phyloP scores from a whole-genome alignment of 208 protist genomes.

The Crithidia thermophila region DNA sequence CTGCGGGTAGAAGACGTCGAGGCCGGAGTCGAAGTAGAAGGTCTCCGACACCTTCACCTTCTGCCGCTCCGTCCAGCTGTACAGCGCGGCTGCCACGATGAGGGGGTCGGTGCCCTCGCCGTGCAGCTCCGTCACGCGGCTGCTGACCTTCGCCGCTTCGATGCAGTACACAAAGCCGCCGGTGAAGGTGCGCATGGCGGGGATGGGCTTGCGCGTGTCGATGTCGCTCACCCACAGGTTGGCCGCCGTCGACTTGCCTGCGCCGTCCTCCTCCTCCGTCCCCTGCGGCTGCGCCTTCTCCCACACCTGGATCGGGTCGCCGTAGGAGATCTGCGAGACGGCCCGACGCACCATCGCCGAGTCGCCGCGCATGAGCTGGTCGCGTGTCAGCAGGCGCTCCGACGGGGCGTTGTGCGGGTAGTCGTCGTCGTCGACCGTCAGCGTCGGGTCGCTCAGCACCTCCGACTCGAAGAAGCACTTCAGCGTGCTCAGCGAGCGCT shows the following conservation, averaged over 20 bases:
- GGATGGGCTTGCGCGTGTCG: constrained; percentile 74
- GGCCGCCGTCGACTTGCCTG: constrained; percentile 31
- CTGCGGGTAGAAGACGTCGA: constrained; percentile 87
- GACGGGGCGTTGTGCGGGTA: constrained; percentile 61
- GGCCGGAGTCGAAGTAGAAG: constrained; percentile 85
- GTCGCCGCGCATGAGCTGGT: constrained; percentile 38
- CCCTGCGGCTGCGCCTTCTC: constrained; percentile 31
- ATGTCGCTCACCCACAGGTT: constrained; percentile 76
- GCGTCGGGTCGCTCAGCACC: constrained; percentile 50
- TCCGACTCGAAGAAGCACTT: constrained; percentile 80
- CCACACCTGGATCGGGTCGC: constrained; percentile 86
- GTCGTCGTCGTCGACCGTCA: constrained; percentile 77
- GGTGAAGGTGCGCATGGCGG: constrained; percentile 72
- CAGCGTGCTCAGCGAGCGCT: constrained; percentile 50
- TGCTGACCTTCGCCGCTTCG: constrained; percentile 53
- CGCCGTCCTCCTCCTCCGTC: constrained; percentile 7
- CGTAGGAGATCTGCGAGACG: constrained; percentile 69
- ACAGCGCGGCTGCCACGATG: constrained; percentile 63
- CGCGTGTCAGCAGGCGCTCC: constrained; percentile 59
- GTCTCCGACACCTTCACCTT: constrained; percentile 82
- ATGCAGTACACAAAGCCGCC: constrained; percentile 67
- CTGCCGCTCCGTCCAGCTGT: constrained; percentile 46
- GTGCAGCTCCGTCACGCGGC: constrained; percentile 69
- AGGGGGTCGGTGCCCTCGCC: constrained; percentile 77
- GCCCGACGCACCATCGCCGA: constrained; percentile 46